Evolutionary conservation across 2,329 filamentous ascomycete species (phyloP).

Genomic region (Pyrenochaeta sp.): DNA sequence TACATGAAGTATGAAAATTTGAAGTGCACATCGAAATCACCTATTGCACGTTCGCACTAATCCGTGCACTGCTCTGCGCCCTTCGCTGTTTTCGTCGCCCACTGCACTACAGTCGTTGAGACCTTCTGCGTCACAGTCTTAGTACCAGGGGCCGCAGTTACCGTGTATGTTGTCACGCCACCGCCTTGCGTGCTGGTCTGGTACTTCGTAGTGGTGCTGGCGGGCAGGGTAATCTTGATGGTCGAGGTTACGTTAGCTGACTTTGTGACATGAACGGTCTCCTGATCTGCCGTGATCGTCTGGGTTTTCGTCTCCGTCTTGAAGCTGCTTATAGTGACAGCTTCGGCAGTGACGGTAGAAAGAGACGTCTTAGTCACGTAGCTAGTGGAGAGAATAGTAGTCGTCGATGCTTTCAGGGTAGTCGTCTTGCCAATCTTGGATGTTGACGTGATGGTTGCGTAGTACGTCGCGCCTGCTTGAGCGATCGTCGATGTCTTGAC

Average conservation of each 20-base stretch:
- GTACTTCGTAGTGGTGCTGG: conserved; percentile 17
- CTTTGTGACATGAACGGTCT: conserved; percentile 18
- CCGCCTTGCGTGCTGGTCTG: conserved; percentile 21
- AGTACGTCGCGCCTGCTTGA: conserved; percentile 30
- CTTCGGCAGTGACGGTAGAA: conserved; percentile 24
- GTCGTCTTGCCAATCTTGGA: conserved; percentile 24
- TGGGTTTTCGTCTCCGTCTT: conserved; percentile 20
- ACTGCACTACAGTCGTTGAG: conserved; percentile 15
- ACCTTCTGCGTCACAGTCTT: conserved; percentile 22
- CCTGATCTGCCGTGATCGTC: conserved; percentile 14
- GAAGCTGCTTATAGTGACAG: conserved; percentile 29
- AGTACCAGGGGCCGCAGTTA: conserved; percentile 18
- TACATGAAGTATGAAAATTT: no score
- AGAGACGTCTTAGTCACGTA: conserved; percentile 16
- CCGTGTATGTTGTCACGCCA: conserved; percentile 16
- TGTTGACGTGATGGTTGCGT: conserved; percentile 24
- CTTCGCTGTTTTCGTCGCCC: conserved; percentile 24
- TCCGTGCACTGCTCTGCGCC: conserved; percentile 19
- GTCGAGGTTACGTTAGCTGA: conserved; percentile 25
- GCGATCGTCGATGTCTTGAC: conserved; percentile 31
- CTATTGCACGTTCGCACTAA: neutral
- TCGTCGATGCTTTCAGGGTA: conserved; percentile 27
- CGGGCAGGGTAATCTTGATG: conserved; percentile 30
- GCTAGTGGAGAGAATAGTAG: conserved; percentile 17
- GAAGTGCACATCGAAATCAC: no score